Base-by-base conservation (phyloP, 768 basidiomycete genomes). In the Leccinum uliginosum region DNA sequence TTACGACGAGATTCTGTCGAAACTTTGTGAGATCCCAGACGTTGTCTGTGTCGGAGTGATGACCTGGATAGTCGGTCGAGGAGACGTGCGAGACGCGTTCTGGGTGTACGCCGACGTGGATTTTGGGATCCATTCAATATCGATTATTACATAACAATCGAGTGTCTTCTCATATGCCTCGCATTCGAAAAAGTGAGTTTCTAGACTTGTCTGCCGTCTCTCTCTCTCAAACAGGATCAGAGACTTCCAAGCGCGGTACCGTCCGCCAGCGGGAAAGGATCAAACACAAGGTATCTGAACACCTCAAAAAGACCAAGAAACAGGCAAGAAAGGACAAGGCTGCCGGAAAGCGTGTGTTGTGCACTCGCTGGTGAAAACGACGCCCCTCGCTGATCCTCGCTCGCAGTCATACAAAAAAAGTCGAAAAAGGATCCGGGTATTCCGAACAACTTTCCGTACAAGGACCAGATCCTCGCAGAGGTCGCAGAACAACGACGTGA, bases 391-490 rank as follows among this genome's bases (percentile, higher is more conserved):
- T 59, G 44, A 57, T 56, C 52, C 6, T 43, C 47, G 6, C 30
- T 49, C 38, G 44, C 54, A 63, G 63, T 23, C 51, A 51, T 56
- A 27, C 83, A 86, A 59, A 80, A 83, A 66, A 70, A 70, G 55
- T 70, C 68, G 8, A 73, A 64, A 59, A 94, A 92, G 71, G 94
- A 98, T 71, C 92, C 90, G 29, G 94, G 94, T 46, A 93, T 97
- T 62, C 94, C 94, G 7, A 95, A 89, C 73, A 86, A 84, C 57
- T 93, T 93, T 74, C 93, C 92, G 4, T 94, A 87, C 80, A 98
- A 96, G 74, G 94, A 95, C 65, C 86, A 93, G 72, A 88, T 98
- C 60, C 76, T 98, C 27, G 94, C 93, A 5, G 94, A 98, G 66
- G 81, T 96, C 51, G 86, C 87, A 46, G 89, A 90, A 64, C 81